A percentile compares a stretch with the other conserved stretches of the same genome.
phyloP scores from a whole-genome alignment of 2,329 filamentous ascomycete genomes.

The Microdochium paspali region DNA sequence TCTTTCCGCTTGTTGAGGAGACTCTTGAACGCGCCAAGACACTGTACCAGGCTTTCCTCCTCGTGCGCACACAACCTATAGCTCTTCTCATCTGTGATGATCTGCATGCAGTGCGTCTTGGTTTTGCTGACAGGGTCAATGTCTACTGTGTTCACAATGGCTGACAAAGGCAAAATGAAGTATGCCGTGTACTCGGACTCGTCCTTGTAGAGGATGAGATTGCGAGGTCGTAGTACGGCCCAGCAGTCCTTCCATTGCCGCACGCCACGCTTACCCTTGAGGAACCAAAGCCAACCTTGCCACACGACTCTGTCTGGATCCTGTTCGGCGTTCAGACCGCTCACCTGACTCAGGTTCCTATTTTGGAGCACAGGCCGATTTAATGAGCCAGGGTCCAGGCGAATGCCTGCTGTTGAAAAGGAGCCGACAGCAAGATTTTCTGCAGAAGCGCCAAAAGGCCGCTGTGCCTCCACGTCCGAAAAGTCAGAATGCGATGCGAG shows the following conservation, averaged over 20 bases:
- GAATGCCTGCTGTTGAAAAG: conserved; percentile 18
- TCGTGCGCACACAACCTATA: conserved; percentile 68
- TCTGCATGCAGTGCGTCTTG: conserved; percentile 80
- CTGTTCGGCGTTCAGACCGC: conserved; percentile 43
- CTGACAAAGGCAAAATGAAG: conserved; percentile 69
- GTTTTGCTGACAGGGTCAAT: conserved; percentile 79
- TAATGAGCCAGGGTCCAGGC: conserved; percentile 16
- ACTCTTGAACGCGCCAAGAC: conserved; percentile 87
- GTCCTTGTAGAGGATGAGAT: conserved; percentile 86
- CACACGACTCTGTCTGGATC: conserved; percentile 87
- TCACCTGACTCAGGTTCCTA: conserved; percentile 55
- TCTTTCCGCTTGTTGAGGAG: conserved; percentile 63
- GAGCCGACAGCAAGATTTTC: conserved; percentile 37
- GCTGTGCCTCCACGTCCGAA: conserved; percentile 57
- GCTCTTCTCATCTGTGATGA: conserved; percentile 87
- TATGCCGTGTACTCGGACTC: conserved; percentile 82
- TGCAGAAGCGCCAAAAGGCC: conserved; percentile 38
- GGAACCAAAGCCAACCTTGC: conserved; percentile 80
- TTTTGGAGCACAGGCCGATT: conserved; percentile 24
- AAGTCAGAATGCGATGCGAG: conserved; percentile 79
- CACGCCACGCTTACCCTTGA: conserved; percentile 74
- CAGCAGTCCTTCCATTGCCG: conserved; percentile 92
- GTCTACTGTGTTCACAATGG: conserved; percentile 83
- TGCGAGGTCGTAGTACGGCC: conserved; percentile 80
- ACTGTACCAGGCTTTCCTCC: conserved; percentile 75